A percentile compares a stretch with the other conserved stretches of the same genome.
Evolutionary conservation across 2,329 filamentous ascomycete genomes (phyloP).

Genomic region (Microsporum ferrugineum): DNA sequence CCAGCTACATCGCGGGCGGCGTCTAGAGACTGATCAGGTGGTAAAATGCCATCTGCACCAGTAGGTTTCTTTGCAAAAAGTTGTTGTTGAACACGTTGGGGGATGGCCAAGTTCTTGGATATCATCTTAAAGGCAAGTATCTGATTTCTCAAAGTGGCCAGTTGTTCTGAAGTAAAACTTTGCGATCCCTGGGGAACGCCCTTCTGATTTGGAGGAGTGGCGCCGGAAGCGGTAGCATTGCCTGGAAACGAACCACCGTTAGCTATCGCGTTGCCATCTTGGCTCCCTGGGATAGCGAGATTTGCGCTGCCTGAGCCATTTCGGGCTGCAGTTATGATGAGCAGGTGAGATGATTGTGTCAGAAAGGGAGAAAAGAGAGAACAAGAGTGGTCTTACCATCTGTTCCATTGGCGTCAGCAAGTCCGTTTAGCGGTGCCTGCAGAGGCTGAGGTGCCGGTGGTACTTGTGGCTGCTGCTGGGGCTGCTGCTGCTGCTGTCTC

Average conservation of each 20-base stretch:
- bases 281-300: slow-evolving; percentile 19
- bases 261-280: slow-evolving; percentile 18
- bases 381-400: slow-evolving; percentile 26
- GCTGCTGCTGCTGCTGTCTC: slow-evolving; percentile 35
- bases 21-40: slow-evolving; percentile 30
- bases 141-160: slow-evolving; percentile 67
- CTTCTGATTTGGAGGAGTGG: slow-evolving; percentile 19
- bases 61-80: slow-evolving; percentile 53
- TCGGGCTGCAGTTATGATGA: slow-evolving; percentile 21
- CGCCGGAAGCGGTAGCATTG: slow-evolving; percentile 8
- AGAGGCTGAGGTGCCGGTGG: neutral
- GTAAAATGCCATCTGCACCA: slow-evolving; percentile 24
- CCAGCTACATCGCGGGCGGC: slow-evolving; percentile 17
- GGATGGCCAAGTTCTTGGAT: slow-evolving; percentile 74
- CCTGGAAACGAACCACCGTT: slow-evolving; percentile 15
- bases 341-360: neutral
- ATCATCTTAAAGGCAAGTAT: slow-evolving; percentile 86
- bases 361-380: slow-evolving; percentile 6
- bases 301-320: slow-evolving; percentile 24
- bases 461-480: slow-evolving; percentile 21
- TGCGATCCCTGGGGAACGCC: slow-evolving; percentile 29
- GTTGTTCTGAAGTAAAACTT: slow-evolving; percentile 67
- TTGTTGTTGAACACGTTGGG: slow-evolving; percentile 64
- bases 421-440: slow-evolving; percentile 31
- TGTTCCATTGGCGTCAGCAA: slow-evolving; percentile 28